Percentiles rank a stretch among this genome's conserved stretches.
These are phyloP conservation scores for Mycena amicta DNA, from an alignment of 768 basidiomycete genomes.

Conservation along the genomic window DNA sequence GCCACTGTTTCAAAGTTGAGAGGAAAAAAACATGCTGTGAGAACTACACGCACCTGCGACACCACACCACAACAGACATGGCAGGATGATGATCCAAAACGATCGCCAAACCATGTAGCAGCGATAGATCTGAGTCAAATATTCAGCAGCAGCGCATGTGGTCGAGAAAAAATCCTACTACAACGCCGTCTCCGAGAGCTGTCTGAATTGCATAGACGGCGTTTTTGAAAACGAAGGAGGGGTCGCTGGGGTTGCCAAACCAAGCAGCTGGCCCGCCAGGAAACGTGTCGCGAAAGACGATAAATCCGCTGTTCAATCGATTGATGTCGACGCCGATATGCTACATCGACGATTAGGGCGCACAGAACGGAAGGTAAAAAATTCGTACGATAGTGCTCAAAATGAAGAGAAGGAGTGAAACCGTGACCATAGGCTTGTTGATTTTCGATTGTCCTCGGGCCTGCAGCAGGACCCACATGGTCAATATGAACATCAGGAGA, in stretches of 20 bases:
- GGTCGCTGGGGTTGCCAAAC: constrained; percentile 29
- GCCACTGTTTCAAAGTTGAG: not conserved
- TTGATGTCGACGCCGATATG: constrained; percentile 30
- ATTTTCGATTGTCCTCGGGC: constrained; percentile 9
- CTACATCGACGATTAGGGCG: too few species aligned
- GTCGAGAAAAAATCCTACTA: not conserved
- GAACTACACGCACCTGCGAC: constrained; percentile 22
- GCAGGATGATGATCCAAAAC: constrained; percentile 28
- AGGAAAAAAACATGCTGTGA: not conserved
- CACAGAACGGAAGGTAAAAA: too few species aligned
- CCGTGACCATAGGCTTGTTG: constrained; percentile 25
- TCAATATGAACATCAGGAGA: constrained; percentile 35
- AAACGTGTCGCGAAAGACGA: constrained; percentile 21
- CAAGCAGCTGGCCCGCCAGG: constrained; percentile 25
- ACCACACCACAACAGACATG: constrained; percentile 31
- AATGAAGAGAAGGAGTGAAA: constrained; percentile 28
- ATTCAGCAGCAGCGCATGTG: too few species aligned
- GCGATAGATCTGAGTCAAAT: constrained; percentile 14
- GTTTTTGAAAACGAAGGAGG: constrained; percentile 32
- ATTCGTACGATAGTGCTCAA: constrained; percentile 34
- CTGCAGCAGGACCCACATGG: constrained; percentile 28
- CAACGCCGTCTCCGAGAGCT: constrained; percentile 12
- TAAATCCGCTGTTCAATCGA: constrained; percentile 29
- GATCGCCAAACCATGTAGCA: constrained; percentile 36
- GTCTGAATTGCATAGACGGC: constrained; percentile 27